Conservation (phyloP, 106 monocot species). For the Allium cepa region DNA sequence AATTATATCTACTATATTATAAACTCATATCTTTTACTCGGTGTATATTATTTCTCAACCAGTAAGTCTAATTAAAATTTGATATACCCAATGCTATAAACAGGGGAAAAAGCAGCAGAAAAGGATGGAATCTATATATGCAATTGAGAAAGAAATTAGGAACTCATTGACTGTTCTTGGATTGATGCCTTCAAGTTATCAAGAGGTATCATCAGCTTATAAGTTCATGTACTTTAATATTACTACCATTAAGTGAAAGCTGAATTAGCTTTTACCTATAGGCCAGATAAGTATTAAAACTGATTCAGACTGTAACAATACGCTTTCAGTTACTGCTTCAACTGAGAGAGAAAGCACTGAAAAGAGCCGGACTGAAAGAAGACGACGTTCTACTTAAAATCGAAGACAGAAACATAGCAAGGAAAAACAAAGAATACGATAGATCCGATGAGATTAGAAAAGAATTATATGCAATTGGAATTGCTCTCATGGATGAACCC, state of each 20-base stretch:
- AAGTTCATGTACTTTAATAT: too few species aligned
- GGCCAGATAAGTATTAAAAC: too few species aligned
- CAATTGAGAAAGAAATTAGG: conserved; percentile 50
- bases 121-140: conserved; percentile 54
- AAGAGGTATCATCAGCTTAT: conserved; percentile 29
- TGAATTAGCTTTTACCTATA: too few species aligned
- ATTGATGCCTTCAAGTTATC: conserved; percentile 55
- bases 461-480: conserved; percentile 58
- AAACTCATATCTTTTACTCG: too few species aligned
- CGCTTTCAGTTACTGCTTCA: conserved; percentile 50
- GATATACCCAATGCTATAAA: not conserved
- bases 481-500: conserved; percentile 78
- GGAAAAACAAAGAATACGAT: conserved; percentile 56
- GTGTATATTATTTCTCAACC: too few species aligned
- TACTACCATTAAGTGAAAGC: too few species aligned
- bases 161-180: conserved; percentile 51
- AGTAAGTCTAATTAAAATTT: not conserved
- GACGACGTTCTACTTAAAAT: conserved; percentile 67
- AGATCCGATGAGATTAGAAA: conserved; percentile 84
- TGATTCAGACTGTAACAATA: conserved; percentile 1
- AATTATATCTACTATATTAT: too few species aligned
- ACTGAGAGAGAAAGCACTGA: conserved; percentile 70
- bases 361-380: conserved; percentile 61
- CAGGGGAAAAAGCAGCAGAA: conserved; percentile 76
- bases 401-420: conserved; percentile 58